These are phyloP conservation scores for Sporobolomyces roseus DNA, from an alignment of 768 basidiomycete species.

Conservation along the genomic window DNA sequence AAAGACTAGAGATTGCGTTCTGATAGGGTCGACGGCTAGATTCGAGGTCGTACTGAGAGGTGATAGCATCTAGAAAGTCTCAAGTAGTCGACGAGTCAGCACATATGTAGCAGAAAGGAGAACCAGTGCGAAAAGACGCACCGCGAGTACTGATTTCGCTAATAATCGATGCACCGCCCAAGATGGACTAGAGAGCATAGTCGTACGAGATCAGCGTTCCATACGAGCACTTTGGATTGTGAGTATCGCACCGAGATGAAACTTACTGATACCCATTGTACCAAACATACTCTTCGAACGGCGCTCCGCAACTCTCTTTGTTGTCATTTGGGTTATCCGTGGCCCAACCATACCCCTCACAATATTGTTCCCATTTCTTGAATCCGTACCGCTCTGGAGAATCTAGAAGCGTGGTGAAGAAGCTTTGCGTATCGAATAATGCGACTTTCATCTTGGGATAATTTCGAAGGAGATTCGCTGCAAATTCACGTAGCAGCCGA, in stretches of 20 bases:
- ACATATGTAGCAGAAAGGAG: too few species aligned
- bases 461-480: not conserved
- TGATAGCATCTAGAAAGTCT: too few species aligned
- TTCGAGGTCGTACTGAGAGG: too few species aligned
- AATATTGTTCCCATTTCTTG: not conserved
- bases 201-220: not conserved
- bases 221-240: too few species aligned
- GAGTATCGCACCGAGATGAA: not conserved
- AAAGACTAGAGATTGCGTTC: too few species aligned
- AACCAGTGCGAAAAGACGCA: too few species aligned
- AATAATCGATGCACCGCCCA: constrained; percentile 16
- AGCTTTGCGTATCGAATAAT: constrained; percentile 24
- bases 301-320: not conserved
- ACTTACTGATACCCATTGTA: constrained; percentile 15
- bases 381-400: not conserved
- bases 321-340: not conserved
- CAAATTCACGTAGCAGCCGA: not conserved
- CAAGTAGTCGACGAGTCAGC: too few species aligned
- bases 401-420: constrained; percentile 25
- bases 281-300: constrained; percentile 13
- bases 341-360: not conserved
- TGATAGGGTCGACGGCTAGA: too few species aligned
- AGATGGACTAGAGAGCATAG: not conserved
- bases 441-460: not conserved
- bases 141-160: not conserved